Conservation (phyloP, 176 grass and related monocot species). For the Olyra latifolia region DNA sequence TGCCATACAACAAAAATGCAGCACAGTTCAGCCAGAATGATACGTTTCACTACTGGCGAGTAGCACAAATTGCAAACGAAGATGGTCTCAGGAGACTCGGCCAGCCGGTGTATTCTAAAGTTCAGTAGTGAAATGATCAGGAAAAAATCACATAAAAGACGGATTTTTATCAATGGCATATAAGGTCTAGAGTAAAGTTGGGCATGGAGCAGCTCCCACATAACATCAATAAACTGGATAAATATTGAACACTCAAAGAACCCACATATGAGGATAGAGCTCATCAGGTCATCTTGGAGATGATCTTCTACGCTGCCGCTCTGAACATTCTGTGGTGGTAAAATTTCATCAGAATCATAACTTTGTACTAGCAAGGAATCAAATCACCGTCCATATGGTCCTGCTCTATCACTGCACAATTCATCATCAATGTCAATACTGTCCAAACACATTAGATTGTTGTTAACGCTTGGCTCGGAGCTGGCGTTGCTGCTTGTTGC, state of each 20-base stretch:
- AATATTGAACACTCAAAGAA: conserved; percentile 34
- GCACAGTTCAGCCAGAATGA: neutral
- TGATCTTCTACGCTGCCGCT: conserved; percentile 17
- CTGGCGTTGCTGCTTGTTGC: conserved; percentile 96
- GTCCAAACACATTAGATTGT: conserved; percentile 78
- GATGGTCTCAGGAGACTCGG: neutral
- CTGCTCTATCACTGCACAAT: conserved; percentile 54
- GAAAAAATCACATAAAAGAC: conserved; percentile 20
- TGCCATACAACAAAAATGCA: neutral
- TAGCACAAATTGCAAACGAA: neutral
- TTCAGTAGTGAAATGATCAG: neutral
- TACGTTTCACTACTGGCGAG: neutral
- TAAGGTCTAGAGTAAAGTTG: conserved; percentile 16
- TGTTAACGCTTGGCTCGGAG: conserved; percentile 84
- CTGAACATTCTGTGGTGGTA: conserved; percentile 30
- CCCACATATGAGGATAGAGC: conserved; percentile 33
- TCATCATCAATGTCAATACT: conserved; percentile 76
- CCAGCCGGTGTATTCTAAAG: neutral
- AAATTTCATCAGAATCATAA: conserved; percentile 29
- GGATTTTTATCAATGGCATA: conserved; percentile 27
- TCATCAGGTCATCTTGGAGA: conserved; percentile 27
- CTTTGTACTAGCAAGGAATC: conserved; percentile 32
- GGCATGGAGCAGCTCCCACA: conserved; percentile 30
- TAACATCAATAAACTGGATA: conserved; percentile 41
- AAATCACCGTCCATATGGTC: conserved; percentile 38